A percentile compares a stretch with the other conserved stretches of the same genome.
phyloP scores from a whole-genome alignment of 805 yeast species.

The Suhomyces sp. region DNA sequence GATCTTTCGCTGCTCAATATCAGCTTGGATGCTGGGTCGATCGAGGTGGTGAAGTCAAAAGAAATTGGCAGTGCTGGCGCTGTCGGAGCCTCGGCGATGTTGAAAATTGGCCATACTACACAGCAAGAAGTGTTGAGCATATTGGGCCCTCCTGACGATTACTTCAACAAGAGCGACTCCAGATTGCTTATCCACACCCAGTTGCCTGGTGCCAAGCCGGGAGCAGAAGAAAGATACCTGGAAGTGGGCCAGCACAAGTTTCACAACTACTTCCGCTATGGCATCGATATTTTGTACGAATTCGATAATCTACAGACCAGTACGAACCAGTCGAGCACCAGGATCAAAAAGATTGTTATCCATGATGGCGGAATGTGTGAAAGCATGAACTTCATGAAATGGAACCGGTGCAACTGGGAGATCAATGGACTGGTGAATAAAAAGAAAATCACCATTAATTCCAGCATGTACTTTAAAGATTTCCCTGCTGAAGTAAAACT shows the following conservation, averaged over 20 bases:
- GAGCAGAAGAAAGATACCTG: neutral
- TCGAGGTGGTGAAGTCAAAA: neutral
- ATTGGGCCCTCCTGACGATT: slow-evolving; percentile 59
- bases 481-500: slow-evolving; percentile 19
- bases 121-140: slow-evolving; percentile 47
- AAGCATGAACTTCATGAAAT: slow-evolving; percentile 51
- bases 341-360: slow-evolving; percentile 44
- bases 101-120: slow-evolving; percentile 42
- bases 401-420: slow-evolving; percentile 50
- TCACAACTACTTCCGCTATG: slow-evolving; percentile 56
- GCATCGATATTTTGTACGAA: slow-evolving; percentile 54
- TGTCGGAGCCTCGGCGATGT: neutral
- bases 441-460: slow-evolving; percentile 14
- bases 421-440: slow-evolving; percentile 15
- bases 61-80: neutral
- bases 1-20: neutral
- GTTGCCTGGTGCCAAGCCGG: slow-evolving; percentile 5
- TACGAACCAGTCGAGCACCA: slow-evolving; percentile 12
- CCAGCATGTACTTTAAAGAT: slow-evolving; percentile 31
- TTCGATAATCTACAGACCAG: slow-evolving; percentile 18
- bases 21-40: neutral
- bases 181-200: slow-evolving; percentile 42
- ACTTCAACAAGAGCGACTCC: slow-evolving; percentile 44
- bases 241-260: slow-evolving; percentile 32
- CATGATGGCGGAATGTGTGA: slow-evolving; percentile 54